Evolutionary conservation across 208 protist species (phyloP).

Genomic region (Wallacemonas rigidus): DNA sequence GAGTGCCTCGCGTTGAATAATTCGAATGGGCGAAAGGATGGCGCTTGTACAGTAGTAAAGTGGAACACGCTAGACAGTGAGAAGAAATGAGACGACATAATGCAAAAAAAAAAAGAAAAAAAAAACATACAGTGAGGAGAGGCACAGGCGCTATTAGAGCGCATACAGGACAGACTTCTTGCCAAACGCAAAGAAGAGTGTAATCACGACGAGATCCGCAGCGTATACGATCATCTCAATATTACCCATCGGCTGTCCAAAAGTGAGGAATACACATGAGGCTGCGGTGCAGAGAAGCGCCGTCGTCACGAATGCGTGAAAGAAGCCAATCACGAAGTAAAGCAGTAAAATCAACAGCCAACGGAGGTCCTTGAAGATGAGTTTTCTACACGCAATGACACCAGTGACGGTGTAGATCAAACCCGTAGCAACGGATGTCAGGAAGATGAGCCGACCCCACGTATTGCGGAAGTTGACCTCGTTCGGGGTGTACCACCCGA

Average conservation of each 20-base stretch:
- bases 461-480: conserved; percentile 23
- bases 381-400: conserved; percentile 56
- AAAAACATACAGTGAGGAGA: not conserved
- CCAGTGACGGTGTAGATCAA: conserved; percentile 64
- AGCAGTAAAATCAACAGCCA: conserved; percentile 56
- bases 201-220: conserved; percentile 62
- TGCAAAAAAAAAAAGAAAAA: conserved; percentile 8
- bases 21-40: no score
- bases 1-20: no score
- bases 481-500: conserved; percentile 26
- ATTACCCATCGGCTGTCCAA: conserved; percentile 39
- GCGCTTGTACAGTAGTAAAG: no score
- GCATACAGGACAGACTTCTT: conserved; percentile 71
- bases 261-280: conserved; percentile 61
- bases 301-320: conserved; percentile 71
- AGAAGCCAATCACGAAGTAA: conserved; percentile 64
- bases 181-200: conserved; percentile 74
- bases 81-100: not conserved
- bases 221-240: conserved; percentile 61
- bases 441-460: conserved; percentile 67
- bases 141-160: conserved; percentile 31
- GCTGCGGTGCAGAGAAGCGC: conserved; percentile 67
- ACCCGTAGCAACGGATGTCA: conserved; percentile 48
- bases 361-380: conserved; percentile 55
- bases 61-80: no score